Base-by-base conservation (phyloP, 495 filamentous ascomycete species). In the Podospora australis region DNA sequence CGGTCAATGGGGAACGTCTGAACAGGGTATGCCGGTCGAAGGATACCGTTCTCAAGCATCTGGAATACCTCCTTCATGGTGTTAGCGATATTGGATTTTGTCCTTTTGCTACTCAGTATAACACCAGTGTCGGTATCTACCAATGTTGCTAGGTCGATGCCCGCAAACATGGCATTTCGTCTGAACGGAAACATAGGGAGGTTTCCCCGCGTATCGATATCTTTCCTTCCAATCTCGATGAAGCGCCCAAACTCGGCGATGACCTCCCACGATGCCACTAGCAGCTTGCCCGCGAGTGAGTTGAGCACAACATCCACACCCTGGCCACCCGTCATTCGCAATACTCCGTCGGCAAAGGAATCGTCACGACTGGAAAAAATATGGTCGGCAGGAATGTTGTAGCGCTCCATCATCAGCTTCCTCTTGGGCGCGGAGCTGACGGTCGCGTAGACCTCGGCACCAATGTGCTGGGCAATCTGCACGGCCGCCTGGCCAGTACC, bases 261-360 rank as follows among this genome's bases (percentile, higher is more conserved):
- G 9, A 36, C 6, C 6, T 23, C 30, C 6, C 29, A 46, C 6
- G 29, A 21, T 21, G 19, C 28, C 6, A 4, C 2, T 4, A 46
- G n/a, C 30, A 46, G 6, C 11, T 34, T 11, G 59, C 4, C 70
- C 9, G 9, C 2, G 19, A 46, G 29, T 21, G 17, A 74, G 53
- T 78, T 78, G 2, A 78, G 59, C 0, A 71, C 70, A 13, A 78
- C 62, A 46, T 78, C 73, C 2, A 75, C 71, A 13, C 75, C 74
- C 13, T 51, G 40, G 2, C 58, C 63, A 7, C 55, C 54, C 0
- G 79, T 81, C 1, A 50, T 54, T 10, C 50, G 36, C 41, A 57
- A 54, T 30, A 81, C 55, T 4, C 53, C 63, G n/a, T 62, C 35
- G n/a, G 52, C 63, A 21, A 46, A 46, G 19, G 3, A 10, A 9